Evolutionary conservation across 2,329 filamentous ascomycete species (phyloP), one percentile per base, ranked within the genome.

Genomic region (Sclerotinia glacialis): DNA sequence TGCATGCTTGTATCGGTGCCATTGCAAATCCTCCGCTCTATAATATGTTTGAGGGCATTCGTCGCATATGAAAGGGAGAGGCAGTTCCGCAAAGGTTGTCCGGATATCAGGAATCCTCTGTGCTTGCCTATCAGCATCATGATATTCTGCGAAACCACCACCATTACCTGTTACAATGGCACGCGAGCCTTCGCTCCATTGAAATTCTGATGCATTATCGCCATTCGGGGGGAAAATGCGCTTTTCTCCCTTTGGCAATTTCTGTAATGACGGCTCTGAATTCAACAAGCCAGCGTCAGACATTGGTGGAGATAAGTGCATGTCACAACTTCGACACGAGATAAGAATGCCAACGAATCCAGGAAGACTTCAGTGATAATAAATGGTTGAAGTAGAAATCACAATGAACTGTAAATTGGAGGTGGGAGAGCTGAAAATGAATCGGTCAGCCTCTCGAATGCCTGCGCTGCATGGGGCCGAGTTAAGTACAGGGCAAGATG

Each of bases 1-100:
- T 9, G 55, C 23, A 59, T 59, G 55, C 11, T 59, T 59, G 18
- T 59, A 59, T 59, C 42, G 42, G 26, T 46, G 55, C 55, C 23
- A 59, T 28, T 46, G 55, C 21, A 59, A 44, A 31, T 59, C 40
- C 31, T 59, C 9, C 21, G 55, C 55, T 18, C 23, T 46, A 7
- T 44, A 28, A 14, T 44, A 58, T 28, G 54, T 28, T 44, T 23
- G 54, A 44, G 23, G 23, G 23, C 54, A 58, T 58, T 28, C 23
- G 44, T 58, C 54, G 5, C 54, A 58, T 21, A 28, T 18, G 18
- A 58, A 58, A 11, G 37, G 23, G 12, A 58, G 54, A 21, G 37
- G 7, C 23, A 44, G 18, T 26, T 58, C 37, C 12, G 14, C 16
- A 11, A 28, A 28, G 16, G 21, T 26, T 21, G 16, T n/a, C 40